A percentile compares a stretch with the other conserved stretches of the same genome.
These are phyloP conservation scores for Toxoplasma gondii DNA, from an alignment of 169 alveolate genomes.

Conservation along the genomic window DNA sequence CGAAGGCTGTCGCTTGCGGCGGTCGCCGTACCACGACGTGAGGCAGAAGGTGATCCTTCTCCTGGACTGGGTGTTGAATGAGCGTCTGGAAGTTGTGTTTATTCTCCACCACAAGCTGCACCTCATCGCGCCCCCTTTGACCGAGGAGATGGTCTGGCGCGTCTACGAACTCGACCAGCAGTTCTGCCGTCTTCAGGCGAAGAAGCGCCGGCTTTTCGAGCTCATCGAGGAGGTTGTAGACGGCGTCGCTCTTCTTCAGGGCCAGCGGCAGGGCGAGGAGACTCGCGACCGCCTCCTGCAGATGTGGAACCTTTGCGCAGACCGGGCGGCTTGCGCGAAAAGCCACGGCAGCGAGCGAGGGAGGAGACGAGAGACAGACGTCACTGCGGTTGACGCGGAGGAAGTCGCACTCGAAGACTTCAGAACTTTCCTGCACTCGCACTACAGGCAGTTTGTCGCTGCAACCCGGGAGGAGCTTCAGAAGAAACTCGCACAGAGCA, in stretches of 20 bases:
- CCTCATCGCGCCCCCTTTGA: constrained; percentile 81
- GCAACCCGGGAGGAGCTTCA: not conserved
- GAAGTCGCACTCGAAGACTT: constrained; percentile 28
- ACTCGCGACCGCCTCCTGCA: not conserved
- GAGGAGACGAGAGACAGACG: not conserved
- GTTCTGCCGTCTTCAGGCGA: constrained; percentile 31
- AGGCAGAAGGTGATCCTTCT: constrained; percentile 75
- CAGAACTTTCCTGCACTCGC: not conserved
- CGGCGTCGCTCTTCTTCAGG: constrained; percentile 6
- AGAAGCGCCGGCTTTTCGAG: not conserved
- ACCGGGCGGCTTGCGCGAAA: not conserved
- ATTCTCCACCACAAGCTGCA: constrained; percentile 81
- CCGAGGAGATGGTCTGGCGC: constrained; percentile 81
- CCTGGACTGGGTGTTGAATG: constrained; percentile 76
- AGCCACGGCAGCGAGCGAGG: constrained; percentile 10
- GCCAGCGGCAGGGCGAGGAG: constrained; percentile 7
- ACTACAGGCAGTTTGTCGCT: not conserved
- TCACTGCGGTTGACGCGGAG: not conserved
- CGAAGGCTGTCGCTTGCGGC: constrained; percentile 33
- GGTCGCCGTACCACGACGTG: constrained; percentile 36
- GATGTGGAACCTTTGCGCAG: not conserved
- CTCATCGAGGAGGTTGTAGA: constrained; percentile 2
- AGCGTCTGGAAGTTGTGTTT: constrained; percentile 80
- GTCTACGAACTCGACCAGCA: constrained; percentile 77
- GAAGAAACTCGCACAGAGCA: not conserved